Conservation (phyloP, 441 rosid species). For the Jatropha multifida region DNA sequence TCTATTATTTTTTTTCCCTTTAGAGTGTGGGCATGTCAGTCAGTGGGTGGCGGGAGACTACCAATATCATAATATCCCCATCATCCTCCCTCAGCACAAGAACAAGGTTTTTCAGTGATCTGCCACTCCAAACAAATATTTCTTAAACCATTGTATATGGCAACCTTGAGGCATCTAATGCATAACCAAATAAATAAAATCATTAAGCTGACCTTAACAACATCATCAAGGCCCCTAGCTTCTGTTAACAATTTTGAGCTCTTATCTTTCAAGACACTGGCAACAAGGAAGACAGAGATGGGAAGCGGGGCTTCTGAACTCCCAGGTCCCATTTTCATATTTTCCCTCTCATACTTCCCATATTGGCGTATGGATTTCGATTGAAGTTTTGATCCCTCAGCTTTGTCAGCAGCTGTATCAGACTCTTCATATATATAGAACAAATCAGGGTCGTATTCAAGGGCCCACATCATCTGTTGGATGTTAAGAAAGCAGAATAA, state of each 20-base stretch:
- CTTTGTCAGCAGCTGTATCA: conserved; percentile 40
- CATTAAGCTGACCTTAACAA: conserved; percentile 64
- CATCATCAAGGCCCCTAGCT: conserved; percentile 97
- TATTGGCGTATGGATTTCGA: conserved; percentile 61
- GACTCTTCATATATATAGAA: conserved; percentile 62
- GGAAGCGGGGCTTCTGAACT: conserved; percentile 71
- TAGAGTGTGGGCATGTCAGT: not conserved
- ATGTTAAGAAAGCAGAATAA: conserved; percentile 12
- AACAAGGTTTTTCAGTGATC: not conserved
- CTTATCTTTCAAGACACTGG: conserved; percentile 92
- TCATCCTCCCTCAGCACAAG: not conserved
- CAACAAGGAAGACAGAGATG: conserved; percentile 90
- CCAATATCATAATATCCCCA: not conserved
- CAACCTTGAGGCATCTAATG: not conserved
- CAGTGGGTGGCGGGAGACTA: no score
- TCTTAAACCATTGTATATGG: not conserved
- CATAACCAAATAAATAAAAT: conserved; percentile 13
- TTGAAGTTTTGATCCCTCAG: conserved; percentile 56
- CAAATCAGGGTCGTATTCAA: conserved; percentile 86
- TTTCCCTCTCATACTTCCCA: conserved; percentile 90
- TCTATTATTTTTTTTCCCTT: not conserved
- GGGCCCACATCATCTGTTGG: conserved; percentile 98
- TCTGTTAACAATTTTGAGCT: conserved; percentile 70
- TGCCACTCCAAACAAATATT: not conserved
- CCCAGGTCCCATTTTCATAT: conserved; percentile 60